phyloP scores from a whole-genome alignment of 345 rosid species.

The Eucalyptus pumila region DNA sequence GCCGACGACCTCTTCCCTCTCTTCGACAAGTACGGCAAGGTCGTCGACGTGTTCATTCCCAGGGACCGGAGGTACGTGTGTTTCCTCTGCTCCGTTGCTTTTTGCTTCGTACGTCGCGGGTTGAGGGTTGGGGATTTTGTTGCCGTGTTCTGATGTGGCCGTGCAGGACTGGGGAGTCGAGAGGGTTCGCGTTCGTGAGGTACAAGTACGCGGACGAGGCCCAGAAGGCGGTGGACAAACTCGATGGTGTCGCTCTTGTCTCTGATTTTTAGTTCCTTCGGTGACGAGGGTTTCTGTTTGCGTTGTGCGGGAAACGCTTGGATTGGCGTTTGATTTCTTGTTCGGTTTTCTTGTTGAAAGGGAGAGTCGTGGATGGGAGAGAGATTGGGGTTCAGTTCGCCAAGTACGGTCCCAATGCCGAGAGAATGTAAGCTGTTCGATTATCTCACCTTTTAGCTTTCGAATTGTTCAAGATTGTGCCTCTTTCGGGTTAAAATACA shows the following conservation, averaged over 20 bases:
- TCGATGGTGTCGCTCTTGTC: slow-evolving; percentile 24
- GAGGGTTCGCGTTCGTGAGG: slow-evolving; percentile 62
- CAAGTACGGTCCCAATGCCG: slow-evolving; percentile 96
- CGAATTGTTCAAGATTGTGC: neutral
- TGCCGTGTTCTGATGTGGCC: neutral
- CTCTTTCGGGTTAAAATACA: neutral
- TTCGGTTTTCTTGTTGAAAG: slow-evolving; percentile 18
- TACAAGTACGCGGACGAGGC: slow-evolving; percentile 65
- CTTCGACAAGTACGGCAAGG: slow-evolving; percentile 62
- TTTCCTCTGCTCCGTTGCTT: neutral
- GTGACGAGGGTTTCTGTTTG: neutral
- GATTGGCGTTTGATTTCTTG: neutral
- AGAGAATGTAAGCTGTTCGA: slow-evolving; percentile 57
- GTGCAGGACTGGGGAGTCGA: slow-evolving; percentile 46
- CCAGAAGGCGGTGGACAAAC: slow-evolving; percentile 59
- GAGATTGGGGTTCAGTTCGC: slow-evolving; percentile 97
- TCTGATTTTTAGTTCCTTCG: neutral
- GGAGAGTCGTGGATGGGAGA: slow-evolving; percentile 88
- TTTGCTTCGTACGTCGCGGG: neutral
- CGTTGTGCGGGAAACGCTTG: neutral
- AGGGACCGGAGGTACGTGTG: slow-evolving; percentile 43
- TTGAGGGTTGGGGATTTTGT: neutral
- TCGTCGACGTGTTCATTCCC: slow-evolving; percentile 60
- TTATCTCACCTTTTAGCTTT: neutral
- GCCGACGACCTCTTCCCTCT: slow-evolving; percentile 69